Base-by-base conservation (phyloP, 2,329 filamentous ascomycete genomes). In the Proliferodiscus dingleyae region DNA sequence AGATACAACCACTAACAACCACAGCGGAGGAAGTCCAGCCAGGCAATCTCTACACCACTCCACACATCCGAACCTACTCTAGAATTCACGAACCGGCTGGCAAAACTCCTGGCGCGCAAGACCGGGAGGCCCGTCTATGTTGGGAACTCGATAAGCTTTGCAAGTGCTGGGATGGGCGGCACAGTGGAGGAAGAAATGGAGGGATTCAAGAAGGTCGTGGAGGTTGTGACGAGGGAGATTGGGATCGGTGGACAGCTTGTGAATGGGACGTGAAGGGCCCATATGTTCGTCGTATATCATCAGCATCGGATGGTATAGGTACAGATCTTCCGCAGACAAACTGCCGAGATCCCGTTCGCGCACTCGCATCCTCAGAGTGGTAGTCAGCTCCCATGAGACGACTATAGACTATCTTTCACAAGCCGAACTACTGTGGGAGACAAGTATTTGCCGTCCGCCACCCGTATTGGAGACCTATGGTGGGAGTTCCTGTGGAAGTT, bases 141-240 rank as follows among this genome's bases (percentile, higher is more conserved):
- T 15, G 87, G 87, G 18, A 94, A 87, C 62, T 95, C 89, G 26
- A 81, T 94, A 59, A 88, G 83, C 55, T 81, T 96, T 52, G 78
- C 78, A 11, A 80, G 75, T 59, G 77, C 83, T 5, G 85, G 83
- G 2, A 78, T 89, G 59, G 89, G 89, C 8, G 85, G 89, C 16
- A 86, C 81, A 0, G 80, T 91, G 5, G 90, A 96, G 62, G 93
- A 97, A 71, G 91, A 97, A 69, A 90, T 96, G 81, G 89, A 91
- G 61, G 88, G 85, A 0, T 83, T 96, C 58, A 81, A 78, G 59
- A 77, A 76, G 53, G 80, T 95, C 32, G 81, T 90, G 24, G 77
- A 85, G 47, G 78, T 86, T 37, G 77, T 90, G 11, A 69, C 82
- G 61, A 68, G 70, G 34, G 73, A 78, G 55, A 65, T 85, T 37